Conservation (phyloP, 1,284 basidiomycete species). For the Cystobasidium sp. region DNA sequence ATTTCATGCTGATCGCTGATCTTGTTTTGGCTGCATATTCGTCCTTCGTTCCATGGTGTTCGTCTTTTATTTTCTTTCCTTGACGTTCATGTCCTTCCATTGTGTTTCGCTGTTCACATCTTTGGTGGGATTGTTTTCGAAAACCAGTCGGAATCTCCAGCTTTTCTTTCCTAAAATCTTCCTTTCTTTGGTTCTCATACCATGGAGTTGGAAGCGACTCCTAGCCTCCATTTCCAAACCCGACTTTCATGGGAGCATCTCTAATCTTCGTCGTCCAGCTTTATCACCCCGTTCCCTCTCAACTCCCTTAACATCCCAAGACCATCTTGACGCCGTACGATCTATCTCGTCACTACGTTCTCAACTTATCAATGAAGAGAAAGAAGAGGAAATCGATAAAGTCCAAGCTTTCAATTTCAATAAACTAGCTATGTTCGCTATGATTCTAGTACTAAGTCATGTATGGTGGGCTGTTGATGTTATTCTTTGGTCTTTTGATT, state of each 20-base stretch:
- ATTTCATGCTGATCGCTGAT: too few relatives aligned
- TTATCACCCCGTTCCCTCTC: too few relatives aligned
- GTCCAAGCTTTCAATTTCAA: not conserved
- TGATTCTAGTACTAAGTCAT: slow-evolving; percentile 1
- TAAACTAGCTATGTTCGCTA: not conserved
- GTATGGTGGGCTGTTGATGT: slow-evolving; percentile 29
- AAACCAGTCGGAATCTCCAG: slow-evolving; percentile 10
- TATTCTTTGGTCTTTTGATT: slow-evolving; percentile 2
- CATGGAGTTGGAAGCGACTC: slow-evolving; percentile 1
- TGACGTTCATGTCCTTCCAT: too few relatives aligned
- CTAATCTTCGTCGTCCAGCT: too few relatives aligned
- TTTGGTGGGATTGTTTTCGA: too few relatives aligned
- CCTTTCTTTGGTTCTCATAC: not conserved
- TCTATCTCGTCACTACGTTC: not conserved
- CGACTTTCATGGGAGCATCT: too few relatives aligned
- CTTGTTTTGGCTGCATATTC: too few relatives aligned
- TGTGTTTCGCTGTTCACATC: too few relatives aligned
- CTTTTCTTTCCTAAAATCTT: slow-evolving; percentile 25
- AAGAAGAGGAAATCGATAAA: slow-evolving; percentile 8
- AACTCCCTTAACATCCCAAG: too few relatives aligned
- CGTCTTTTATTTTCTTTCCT: not conserved
- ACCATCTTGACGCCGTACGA: too few relatives aligned
- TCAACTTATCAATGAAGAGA: not conserved
- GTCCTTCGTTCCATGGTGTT: too few relatives aligned
- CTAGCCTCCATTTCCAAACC: not conserved